Base-by-base conservation (phyloP, 495 filamentous ascomycete species). In the Aspergillus avenaceus region DNA sequence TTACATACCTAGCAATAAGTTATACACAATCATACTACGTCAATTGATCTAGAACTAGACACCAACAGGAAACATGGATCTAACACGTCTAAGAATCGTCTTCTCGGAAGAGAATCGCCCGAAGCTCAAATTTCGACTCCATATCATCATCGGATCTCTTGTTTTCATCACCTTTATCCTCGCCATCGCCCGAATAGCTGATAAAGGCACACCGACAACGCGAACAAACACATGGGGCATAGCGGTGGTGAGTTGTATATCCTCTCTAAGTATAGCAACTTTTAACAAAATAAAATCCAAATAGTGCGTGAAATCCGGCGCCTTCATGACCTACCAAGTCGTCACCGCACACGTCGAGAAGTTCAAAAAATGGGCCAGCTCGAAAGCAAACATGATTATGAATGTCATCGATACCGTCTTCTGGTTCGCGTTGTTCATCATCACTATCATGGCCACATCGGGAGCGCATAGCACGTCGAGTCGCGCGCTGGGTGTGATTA, bases 311-410 rank as follows among this genome's bases (percentile, higher is more conserved):
- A 70, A 70, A 59, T 63, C 67, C 12, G 54, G 52, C 3, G 27
- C 61, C 34, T 70, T 66, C 52, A 45, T 70, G n/a, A 49, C 57
- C 8, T 70, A 70, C 45, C 63, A 68, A 37, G n/a, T 68, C 26
- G 5, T 64, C 7, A 66, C 67, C 0, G 40, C 47, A 1, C 61
- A 65, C 28, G 43, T 51, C 3, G 42, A 49, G 1, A 50, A 53
- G 8, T 62, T 64, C 32, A 62, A 61, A 25, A 40, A 50, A 50
- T 67, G 60, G 65, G 65, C 55, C n/a, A 68, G 55, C 25, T 43
- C 54, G 3, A 65, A 64, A 43, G 56, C 49, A 1, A 59, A 68
- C 42, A 57, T 63, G 27, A 61, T 63, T 16, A 45, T 71, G 11
- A 61, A 61, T 24, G 59, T 63, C 4, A 54, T 69, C 8, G 63